Conservation (phyloP, 768 basidiomycete species). For the Naematelia aurantialba region DNA sequence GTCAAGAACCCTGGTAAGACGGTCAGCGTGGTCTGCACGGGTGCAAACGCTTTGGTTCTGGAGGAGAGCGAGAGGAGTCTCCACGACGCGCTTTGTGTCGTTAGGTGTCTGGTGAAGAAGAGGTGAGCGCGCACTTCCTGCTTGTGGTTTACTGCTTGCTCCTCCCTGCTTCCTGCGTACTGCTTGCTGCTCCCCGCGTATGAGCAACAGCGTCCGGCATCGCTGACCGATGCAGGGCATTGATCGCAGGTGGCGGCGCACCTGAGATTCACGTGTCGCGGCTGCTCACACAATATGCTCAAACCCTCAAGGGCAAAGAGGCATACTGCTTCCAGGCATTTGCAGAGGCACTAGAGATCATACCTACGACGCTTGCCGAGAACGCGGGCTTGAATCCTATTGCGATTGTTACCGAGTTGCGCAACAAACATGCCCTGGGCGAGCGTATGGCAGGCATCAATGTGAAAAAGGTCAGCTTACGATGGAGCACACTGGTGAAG, state of each 20-base stretch:
- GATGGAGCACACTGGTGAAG: not conserved
- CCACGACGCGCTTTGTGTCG: conserved; percentile 98
- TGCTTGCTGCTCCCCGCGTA: not conserved
- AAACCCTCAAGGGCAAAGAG: conserved; percentile 94
- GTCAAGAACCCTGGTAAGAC: conserved; percentile 92
- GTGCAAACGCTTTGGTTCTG: conserved; percentile 83
- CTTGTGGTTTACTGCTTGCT: too few species aligned
- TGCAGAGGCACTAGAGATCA: conserved; percentile 95
- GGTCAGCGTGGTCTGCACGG: conserved; percentile 91
- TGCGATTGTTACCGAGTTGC: conserved; percentile 92
- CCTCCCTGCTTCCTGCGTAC: not conserved
- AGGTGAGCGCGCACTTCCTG: conserved; percentile 59
- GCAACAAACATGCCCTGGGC: conserved; percentile 93
- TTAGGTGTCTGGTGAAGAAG: conserved; percentile 97
- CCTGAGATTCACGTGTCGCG: conserved; percentile 97
- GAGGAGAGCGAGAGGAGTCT: conserved; percentile 96
- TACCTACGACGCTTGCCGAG: conserved; percentile 94
- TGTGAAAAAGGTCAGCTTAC: conserved; percentile 75
- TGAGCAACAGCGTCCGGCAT: too few species aligned
- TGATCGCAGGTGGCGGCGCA: conserved; percentile 94
- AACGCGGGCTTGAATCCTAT: conserved; percentile 98
- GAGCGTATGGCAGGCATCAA: conserved; percentile 96
- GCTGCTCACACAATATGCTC: conserved; percentile 80
- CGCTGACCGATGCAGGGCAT: too few species aligned
- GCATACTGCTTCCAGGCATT: conserved; percentile 99